Percentiles rank a stretch among this genome's conserved stretches.
phyloP scores from a whole-genome alignment of 257 asterid genomes.

The Plantago elongata region DNA sequence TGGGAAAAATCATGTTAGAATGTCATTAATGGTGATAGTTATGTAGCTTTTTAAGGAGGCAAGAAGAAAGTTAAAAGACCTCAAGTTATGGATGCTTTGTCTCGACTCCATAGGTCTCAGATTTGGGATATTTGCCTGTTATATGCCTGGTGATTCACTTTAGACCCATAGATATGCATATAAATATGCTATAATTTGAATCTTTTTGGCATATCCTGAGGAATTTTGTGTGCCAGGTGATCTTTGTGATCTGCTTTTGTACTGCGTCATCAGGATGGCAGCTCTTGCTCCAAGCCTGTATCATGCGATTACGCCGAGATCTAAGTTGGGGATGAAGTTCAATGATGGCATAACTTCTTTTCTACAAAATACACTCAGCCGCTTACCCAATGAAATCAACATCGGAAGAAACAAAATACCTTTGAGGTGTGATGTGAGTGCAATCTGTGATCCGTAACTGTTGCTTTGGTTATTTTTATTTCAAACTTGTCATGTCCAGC shows the following conservation, averaged over 20 bases:
- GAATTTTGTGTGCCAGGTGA: constrained; percentile 39
- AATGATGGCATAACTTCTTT: constrained; percentile 26
- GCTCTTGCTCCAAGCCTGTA: constrained; percentile 35
- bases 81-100: too few species aligned
- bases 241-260: constrained; percentile 44
- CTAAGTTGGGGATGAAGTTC: constrained; percentile 22
- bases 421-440: constrained; percentile 42
- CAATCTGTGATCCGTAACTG: constrained; percentile 3
- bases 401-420: constrained; percentile 47
- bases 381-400: constrained; percentile 32
- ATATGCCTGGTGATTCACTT: not conserved
- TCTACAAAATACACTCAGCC: constrained; percentile 37
- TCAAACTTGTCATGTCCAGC: not conserved
- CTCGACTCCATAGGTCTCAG: too few species aligned
- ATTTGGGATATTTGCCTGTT: too few species aligned
- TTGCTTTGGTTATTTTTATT: constrained; percentile 1
- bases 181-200: constrained; percentile 4
- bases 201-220: not conserved
- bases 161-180: not conserved
- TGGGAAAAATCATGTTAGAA: not conserved
- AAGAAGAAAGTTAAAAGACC: too few species aligned
- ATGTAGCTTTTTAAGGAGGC: not conserved
- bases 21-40: not conserved
- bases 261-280: constrained; percentile 45
- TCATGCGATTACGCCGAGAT: constrained; percentile 22